Evolutionary conservation across 768 basidiomycete genomes (phyloP).

Genomic region (Lactifluus pinguis): DNA sequence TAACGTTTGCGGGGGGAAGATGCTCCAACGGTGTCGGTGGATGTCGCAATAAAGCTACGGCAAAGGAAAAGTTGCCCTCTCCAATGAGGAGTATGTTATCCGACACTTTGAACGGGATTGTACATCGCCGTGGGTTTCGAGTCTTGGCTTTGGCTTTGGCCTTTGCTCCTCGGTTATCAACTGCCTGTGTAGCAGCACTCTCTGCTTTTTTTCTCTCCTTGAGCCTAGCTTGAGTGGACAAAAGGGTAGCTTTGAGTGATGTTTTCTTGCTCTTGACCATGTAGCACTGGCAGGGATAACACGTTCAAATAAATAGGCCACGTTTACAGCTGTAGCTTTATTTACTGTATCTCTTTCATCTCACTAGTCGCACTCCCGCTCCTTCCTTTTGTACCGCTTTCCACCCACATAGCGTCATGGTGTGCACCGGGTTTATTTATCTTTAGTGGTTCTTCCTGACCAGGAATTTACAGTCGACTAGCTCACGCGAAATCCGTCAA

Average conservation of each 20-base stretch:
- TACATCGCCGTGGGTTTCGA: slow-evolving; percentile 30
- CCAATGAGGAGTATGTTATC: slow-evolving; percentile 75
- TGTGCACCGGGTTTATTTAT: background rate
- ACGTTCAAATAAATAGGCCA: slow-evolving; percentile 12
- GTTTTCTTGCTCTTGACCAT: slow-evolving; percentile 24
- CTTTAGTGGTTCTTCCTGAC: background rate
- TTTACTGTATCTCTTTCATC: slow-evolving; percentile 3
- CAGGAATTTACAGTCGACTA: slow-evolving; percentile 27
- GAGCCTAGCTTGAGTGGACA: slow-evolving; percentile 59
- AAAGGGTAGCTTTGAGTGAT: slow-evolving; percentile 56
- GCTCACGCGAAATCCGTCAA: slow-evolving; percentile 73
- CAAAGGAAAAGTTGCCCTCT: slow-evolving; percentile 94
- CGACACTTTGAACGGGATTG: slow-evolving; percentile 54
- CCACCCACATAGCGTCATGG: background rate
- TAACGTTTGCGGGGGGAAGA: slow-evolving; percentile 57
- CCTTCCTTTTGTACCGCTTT: slow-evolving; percentile 2
- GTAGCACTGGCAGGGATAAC: background rate
- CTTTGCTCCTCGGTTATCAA: slow-evolving; percentile 25
- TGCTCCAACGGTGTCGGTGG: slow-evolving; percentile 38
- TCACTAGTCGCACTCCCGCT: background rate
- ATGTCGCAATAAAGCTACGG: slow-evolving; percentile 55
- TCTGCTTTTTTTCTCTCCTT: slow-evolving; percentile 47
- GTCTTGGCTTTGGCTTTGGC: slow-evolving; percentile 35
- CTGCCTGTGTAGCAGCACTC: slow-evolving; percentile 40
- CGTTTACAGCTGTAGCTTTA: background rate